Conservation (phyloP, 1,284 basidiomycete genomes). For the Vanrija humicola region DNA sequence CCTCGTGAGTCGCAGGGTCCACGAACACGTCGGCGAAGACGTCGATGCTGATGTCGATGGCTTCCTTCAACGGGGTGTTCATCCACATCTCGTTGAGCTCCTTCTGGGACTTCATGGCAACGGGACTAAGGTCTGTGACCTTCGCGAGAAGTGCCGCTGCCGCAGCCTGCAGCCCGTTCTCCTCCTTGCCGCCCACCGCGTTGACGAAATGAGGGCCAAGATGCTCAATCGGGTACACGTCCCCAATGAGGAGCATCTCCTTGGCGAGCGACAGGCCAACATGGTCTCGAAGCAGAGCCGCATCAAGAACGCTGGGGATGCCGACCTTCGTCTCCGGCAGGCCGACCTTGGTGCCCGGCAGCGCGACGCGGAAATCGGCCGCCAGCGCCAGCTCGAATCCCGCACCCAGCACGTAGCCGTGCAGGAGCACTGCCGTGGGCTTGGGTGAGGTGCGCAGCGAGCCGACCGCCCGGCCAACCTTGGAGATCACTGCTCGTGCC, state of each 20-base stretch:
- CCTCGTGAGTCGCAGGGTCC: slow-evolving; percentile 12
- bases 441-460: slow-evolving; percentile 8
- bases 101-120: slow-evolving; percentile 18
- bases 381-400: slow-evolving; percentile 20
- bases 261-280: slow-evolving; percentile 10
- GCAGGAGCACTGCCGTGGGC: slow-evolving; percentile 15
- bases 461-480: slow-evolving; percentile 11
- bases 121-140: slow-evolving; percentile 13
- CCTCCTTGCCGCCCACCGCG: neutral
- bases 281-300: slow-evolving; percentile 11
- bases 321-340: slow-evolving; percentile 20
- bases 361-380: slow-evolving; percentile 12
- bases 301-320: slow-evolving; percentile 15
- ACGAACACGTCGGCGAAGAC: slow-evolving; percentile 14
- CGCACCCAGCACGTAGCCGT: slow-evolving; percentile 16
- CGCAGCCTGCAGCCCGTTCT: neutral
- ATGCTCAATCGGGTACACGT: slow-evolving; percentile 9
- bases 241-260: slow-evolving; percentile 18
- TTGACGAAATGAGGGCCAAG: slow-evolving; percentile 9
- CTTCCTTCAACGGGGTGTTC: slow-evolving; percentile 2
- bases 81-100: slow-evolving; percentile 17
- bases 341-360: slow-evolving; percentile 1
- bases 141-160: slow-evolving; percentile 1
- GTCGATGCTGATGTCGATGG: slow-evolving; percentile 11
- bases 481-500: slow-evolving; percentile 5